Base-by-base conservation (phyloP, 768 basidiomycete genomes). In the Lactarius hengduanensis region DNA sequence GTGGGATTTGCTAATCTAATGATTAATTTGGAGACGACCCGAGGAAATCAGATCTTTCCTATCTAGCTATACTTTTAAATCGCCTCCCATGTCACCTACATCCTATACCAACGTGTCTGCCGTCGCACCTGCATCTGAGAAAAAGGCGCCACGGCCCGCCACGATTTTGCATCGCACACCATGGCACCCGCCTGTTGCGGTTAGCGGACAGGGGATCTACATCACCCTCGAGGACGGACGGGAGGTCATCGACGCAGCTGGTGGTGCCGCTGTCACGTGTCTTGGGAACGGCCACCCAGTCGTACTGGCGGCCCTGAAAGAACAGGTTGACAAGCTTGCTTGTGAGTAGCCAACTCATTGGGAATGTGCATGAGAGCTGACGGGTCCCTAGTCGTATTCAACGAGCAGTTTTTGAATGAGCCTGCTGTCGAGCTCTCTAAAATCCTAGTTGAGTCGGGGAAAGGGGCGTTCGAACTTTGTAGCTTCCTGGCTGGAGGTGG, bases 221-320 rank as follows among this genome's bases (percentile, higher is more conserved):
- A 76, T 94, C 54, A 82, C 83, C 26, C 81, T 94, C 8, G 85
- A 88, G 70, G 86, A 86, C 75, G 93, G 92, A 0, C 80, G 78
- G 60, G 82, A 77, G 63, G 73, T 94, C 36, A 81, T 94, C 70
- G 93, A 96, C 77, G 90, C 83, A 8, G 86, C 91, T 55, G 94
- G 94, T 55, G 94, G 93, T 34, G 92, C 92, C 7, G 92, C 94
- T 11, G 94, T 96, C 34, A 76, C 86, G 13, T 92, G 89, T 74
- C 74, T 96, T 54, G 94, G 93, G 2, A 85, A 86, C 65, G 84
- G 82, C 26, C 86, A 93, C 72, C 90, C 89, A 2, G 83, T 81
- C 65, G 90, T 94, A 40, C 79, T 83, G 64, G 78, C 87, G 72
- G 90, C 90, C 2, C 80, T 94, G 62, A 91, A 92, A 74, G 85